Evolutionary conservation across 2,329 filamentous ascomycete species (phyloP).

Genomic region (Alternaria atra): DNA sequence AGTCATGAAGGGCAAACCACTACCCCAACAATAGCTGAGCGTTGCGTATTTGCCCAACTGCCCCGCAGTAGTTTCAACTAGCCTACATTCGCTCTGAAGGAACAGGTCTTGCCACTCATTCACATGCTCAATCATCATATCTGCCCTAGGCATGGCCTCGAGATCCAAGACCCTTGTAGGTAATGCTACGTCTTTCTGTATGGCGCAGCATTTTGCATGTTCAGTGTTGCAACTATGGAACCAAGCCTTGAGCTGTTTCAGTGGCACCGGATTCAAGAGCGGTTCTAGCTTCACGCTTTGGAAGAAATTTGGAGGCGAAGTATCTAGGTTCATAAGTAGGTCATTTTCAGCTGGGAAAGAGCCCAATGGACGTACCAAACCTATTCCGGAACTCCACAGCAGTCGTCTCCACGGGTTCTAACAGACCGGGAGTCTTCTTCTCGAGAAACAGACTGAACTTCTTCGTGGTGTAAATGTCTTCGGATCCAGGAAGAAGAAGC

Average conservation of each 20-base stretch:
- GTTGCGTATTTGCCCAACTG: constrained; percentile 5
- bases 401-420: background rate
- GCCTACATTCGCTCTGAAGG: background rate
- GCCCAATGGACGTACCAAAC: background rate
- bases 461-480: background rate
- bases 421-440: fast-evolving
- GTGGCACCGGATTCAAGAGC: background rate
- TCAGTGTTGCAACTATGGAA: background rate
- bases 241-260: background rate
- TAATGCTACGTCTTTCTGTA: background rate
- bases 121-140: background rate
- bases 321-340: background rate
- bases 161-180: constrained; percentile 10
- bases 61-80: background rate
- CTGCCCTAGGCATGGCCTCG: background rate
- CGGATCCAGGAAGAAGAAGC: background rate
- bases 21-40: constrained; percentile 19
- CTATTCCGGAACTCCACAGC: constrained; percentile 2
- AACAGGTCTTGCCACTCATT: constrained; percentile 3
- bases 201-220: background rate
- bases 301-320: background rate
- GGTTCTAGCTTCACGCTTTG: background rate
- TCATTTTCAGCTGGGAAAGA: background rate
- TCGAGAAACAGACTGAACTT: background rate
- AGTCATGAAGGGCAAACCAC: constrained; percentile 9